phyloP scores from a whole-genome alignment of 2,329 filamentous ascomycete species.

The Penicillium nordicum region DNA sequence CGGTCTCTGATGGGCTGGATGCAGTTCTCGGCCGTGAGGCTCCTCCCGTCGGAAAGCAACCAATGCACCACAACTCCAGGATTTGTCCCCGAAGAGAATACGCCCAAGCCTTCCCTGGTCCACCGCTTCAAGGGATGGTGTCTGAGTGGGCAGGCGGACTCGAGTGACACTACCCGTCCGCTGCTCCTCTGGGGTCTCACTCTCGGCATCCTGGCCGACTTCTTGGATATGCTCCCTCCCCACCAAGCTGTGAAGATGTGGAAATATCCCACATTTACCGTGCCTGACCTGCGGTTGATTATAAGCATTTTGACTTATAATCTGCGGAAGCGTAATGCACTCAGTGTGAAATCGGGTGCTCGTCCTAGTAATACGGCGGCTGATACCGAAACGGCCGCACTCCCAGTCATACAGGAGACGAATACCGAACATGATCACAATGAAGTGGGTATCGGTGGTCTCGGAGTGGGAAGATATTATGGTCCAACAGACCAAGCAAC shows the following conservation, averaged over 20 bases:
- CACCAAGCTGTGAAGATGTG: slow-evolving; percentile 60
- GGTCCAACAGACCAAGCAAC: slow-evolving; percentile 24
- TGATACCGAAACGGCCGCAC: slow-evolving; percentile 36
- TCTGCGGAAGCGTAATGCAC: slow-evolving; percentile 53
- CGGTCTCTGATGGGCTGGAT: slow-evolving; percentile 61
- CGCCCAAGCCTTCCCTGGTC: slow-evolving; percentile 21
- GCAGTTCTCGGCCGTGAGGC: slow-evolving; percentile 63
- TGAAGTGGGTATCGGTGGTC: slow-evolving; percentile 38
- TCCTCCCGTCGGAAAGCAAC: slow-evolving; percentile 60
- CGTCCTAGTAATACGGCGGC: slow-evolving; percentile 32
- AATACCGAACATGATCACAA: slow-evolving; percentile 30
- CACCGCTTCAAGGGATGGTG: slow-evolving; percentile 29
- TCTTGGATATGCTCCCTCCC: slow-evolving; percentile 65
- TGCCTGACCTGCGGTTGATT: slow-evolving; percentile 57
- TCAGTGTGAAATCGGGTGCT: slow-evolving; percentile 31
- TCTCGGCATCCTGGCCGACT: slow-evolving; percentile 64
- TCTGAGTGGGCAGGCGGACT: slow-evolving; percentile 28
- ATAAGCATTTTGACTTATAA: slow-evolving; percentile 59
- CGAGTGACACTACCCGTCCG: slow-evolving; percentile 41
- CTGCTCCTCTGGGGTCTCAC: slow-evolving; percentile 67
- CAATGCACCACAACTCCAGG: slow-evolving; percentile 54
- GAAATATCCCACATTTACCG: slow-evolving; percentile 67
- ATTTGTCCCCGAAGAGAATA: slow-evolving; percentile 43
- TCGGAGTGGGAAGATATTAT: slow-evolving; percentile 37
- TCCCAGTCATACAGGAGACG: slow-evolving; percentile 22